These are phyloP conservation scores for Boechera stricta DNA, from an alignment of 345 rosid genomes.

Conservation along the genomic window DNA sequence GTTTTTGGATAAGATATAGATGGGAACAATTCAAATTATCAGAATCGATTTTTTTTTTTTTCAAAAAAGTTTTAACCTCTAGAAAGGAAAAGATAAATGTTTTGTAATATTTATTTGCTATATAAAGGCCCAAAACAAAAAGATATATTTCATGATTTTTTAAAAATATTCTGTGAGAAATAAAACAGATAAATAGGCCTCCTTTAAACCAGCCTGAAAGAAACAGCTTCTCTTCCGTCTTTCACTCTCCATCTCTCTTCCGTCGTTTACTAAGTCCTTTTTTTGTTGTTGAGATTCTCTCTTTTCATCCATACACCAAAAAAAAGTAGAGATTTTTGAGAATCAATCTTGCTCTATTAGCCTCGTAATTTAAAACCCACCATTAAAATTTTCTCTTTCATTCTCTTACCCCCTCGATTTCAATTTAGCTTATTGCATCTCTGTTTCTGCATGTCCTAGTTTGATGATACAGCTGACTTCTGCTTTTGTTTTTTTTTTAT, in stretches of 20 bases:
- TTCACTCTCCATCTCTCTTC: constrained; percentile 36
- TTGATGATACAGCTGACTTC: constrained; percentile 18
- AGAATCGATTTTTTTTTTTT: background rate
- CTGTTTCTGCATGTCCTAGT: constrained; percentile 19
- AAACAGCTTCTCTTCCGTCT: constrained; percentile 42
- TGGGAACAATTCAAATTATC: background rate
- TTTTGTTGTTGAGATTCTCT: constrained; percentile 23
- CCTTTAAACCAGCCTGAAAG: constrained; percentile 34
- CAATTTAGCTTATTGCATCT: constrained; percentile 43
- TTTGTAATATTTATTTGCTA: background rate
- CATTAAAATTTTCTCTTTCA: constrained; percentile 31
- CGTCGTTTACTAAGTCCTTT: constrained; percentile 18
- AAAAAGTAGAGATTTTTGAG: background rate
- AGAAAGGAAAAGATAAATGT: background rate
- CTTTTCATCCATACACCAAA: constrained; percentile 10
- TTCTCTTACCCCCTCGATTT: background rate
- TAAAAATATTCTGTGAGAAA: background rate
- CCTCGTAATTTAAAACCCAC: constrained; percentile 17
- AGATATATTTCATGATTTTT: background rate
- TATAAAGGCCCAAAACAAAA: background rate
- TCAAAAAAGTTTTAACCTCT: background rate
- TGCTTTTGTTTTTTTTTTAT: constrained; percentile 2
- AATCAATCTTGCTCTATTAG: background rate
- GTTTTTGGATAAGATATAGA: background rate
- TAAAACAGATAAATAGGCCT: background rate